Percentiles rank a stretch among this genome's conserved stretches.
phyloP scores from a whole-genome alignment of 108 stramenopile genomes.

The Pseudonitzschia multiseries region DNA sequence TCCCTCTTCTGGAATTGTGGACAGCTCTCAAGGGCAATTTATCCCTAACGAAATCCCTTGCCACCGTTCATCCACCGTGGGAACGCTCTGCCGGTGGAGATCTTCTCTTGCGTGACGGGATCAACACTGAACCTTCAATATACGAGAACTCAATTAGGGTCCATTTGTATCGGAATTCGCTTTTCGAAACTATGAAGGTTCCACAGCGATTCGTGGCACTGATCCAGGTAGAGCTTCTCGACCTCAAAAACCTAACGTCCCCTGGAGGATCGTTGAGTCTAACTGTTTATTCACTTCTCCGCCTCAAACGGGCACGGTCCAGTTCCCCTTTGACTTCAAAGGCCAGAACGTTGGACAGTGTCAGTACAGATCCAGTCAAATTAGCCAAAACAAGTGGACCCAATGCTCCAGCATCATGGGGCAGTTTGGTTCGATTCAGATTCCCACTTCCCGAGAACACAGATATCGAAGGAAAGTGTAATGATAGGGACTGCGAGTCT shows the following conservation, averaged over 20 bases:
- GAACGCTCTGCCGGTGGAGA: constrained; percentile 81
- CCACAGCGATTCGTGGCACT: constrained; percentile 91
- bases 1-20: constrained; percentile 74
- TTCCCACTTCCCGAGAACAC: constrained; percentile 85
- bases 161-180: constrained; percentile 78
- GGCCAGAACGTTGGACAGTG: constrained; percentile 74
- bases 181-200: constrained; percentile 75
- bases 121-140: constrained; percentile 53
- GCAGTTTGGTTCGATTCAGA: constrained; percentile 78
- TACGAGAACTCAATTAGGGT: constrained; percentile 73
- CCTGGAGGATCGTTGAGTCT: constrained; percentile 80
- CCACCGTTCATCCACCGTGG: constrained; percentile 83
- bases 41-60: constrained; percentile 71
- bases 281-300: constrained; percentile 77
- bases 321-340: constrained; percentile 76
- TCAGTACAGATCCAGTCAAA: constrained; percentile 63
- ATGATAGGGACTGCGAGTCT: constrained; percentile 72
- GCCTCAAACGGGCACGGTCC: constrained; percentile 64
- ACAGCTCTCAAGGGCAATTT: constrained; percentile 62
- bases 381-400: constrained; percentile 82
- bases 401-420: constrained; percentile 90
- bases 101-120: constrained; percentile 57
- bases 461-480: constrained; percentile 66
- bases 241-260: constrained; percentile 93
- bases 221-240: constrained; percentile 91